These are phyloP conservation scores for Thymus quinquecostatus DNA, from an alignment of 257 asterid species.

Conservation along the genomic window DNA sequence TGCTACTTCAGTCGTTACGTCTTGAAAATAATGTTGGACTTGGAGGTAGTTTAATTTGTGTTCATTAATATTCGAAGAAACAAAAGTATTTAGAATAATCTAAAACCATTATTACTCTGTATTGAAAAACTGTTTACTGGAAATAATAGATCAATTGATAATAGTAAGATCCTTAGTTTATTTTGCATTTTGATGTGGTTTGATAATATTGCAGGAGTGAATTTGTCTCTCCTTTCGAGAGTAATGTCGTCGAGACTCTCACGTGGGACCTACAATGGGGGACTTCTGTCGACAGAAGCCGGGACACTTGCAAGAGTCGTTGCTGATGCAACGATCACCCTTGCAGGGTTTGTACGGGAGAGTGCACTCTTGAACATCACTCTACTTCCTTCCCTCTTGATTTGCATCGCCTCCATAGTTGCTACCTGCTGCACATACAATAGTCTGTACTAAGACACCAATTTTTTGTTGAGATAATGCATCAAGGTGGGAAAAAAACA, in stretches of 20 bases:
- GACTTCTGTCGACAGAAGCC: constrained; percentile 89
- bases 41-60: neutral
- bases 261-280: constrained; percentile 92
- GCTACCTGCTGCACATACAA: constrained; percentile 90
- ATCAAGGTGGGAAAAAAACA: neutral
- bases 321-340: constrained; percentile 86
- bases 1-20: neutral
- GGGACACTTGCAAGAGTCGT: constrained; percentile 89
- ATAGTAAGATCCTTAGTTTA: too few species aligned
- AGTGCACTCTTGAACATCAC: constrained; percentile 72
- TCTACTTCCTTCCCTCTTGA: constrained; percentile 73
- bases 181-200: neutral
- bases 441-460: constrained; percentile 53
- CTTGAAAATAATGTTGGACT: neutral
- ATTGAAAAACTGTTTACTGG: too few species aligned
- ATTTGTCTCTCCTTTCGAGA: constrained; percentile 84
- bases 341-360: constrained; percentile 80
- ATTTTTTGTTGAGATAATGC: neutral
- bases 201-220: constrained; percentile 59
- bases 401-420: constrained; percentile 67
- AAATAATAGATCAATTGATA: too few species aligned
- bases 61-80: neutral
- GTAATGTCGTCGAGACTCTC: constrained; percentile 96
- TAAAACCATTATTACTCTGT: too few species aligned
- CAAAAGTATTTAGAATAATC: too few species aligned